phyloP scores from a whole-genome alignment of 2,329 filamentous ascomycete genomes.

The Fusarium denticulatum region DNA sequence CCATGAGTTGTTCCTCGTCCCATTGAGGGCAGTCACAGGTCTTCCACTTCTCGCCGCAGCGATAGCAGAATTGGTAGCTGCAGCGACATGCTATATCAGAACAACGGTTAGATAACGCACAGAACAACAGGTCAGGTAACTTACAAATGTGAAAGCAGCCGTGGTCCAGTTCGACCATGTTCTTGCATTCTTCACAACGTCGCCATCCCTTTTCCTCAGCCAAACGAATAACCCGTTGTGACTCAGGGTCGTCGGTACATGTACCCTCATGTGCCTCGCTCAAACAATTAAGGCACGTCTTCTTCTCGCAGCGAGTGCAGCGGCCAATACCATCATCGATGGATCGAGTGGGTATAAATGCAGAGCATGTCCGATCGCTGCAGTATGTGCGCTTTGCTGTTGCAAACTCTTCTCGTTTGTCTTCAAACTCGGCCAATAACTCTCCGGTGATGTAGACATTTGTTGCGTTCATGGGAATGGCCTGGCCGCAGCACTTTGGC shows the following conservation, averaged over 20 bases:
- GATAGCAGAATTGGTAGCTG: neutral
- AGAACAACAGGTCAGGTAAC: neutral
- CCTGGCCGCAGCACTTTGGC: accelerated
- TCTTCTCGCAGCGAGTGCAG: neutral
- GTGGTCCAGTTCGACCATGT: accelerated
- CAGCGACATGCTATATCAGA: neutral
- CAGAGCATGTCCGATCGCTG: accelerated
- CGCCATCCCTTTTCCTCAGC: accelerated
- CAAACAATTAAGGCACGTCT: accelerated
- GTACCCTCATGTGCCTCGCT: neutral
- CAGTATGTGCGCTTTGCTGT: accelerated
- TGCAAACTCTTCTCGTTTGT: accelerated
- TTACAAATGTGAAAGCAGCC: neutral
- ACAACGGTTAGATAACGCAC: neutral
- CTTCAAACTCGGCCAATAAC: accelerated
- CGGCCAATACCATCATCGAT: neutral
- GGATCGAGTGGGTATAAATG: accelerated
- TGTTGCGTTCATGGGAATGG: accelerated
- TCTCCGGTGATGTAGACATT: accelerated
- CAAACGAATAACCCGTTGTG: accelerated
- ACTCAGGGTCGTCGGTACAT: neutral
- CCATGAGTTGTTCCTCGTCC: neutral
- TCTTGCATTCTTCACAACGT: accelerated
- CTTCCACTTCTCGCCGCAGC: accelerated
- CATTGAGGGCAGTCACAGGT: neutral